phyloP scores from a whole-genome alignment of 345 rosid species.

The Excoecaria agallocha region DNA sequence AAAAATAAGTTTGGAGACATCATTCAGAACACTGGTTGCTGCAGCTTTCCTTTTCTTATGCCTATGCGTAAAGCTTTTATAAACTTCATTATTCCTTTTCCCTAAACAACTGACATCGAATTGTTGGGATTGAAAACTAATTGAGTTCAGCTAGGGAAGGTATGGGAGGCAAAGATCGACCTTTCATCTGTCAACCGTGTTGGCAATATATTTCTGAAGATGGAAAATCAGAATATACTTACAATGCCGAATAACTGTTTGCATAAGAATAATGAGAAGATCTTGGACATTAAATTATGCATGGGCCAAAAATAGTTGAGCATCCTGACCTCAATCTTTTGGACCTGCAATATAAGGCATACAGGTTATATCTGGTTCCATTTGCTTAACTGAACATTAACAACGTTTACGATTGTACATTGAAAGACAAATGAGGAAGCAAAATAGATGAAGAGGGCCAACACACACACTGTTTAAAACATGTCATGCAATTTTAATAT shows the following conservation, averaged over 20 bases:
- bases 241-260: not conserved
- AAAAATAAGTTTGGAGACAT: no score
- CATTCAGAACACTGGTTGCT: no score
- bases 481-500: not conserved
- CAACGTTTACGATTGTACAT: not conserved
- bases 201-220: not conserved
- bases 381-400: not conserved
- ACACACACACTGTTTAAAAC: not conserved
- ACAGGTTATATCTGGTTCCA: not conserved
- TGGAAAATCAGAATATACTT: not conserved
- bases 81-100: no score
- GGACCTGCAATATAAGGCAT: constrained; percentile 7
- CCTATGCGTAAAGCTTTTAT: no score
- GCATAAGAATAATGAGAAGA: not conserved
- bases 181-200: not conserved
- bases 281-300: not conserved
- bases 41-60: no score
- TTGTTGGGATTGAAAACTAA: not conserved
- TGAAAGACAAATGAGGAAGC: not conserved
- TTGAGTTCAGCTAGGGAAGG: no score
- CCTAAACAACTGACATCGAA: not conserved
- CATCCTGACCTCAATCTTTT: constrained; percentile 3
- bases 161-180: not conserved
- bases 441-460: not conserved
- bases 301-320: not conserved